phyloP scores from a whole-genome alignment of 208 protist genomes.

The Leishmania mexicana region DNA sequence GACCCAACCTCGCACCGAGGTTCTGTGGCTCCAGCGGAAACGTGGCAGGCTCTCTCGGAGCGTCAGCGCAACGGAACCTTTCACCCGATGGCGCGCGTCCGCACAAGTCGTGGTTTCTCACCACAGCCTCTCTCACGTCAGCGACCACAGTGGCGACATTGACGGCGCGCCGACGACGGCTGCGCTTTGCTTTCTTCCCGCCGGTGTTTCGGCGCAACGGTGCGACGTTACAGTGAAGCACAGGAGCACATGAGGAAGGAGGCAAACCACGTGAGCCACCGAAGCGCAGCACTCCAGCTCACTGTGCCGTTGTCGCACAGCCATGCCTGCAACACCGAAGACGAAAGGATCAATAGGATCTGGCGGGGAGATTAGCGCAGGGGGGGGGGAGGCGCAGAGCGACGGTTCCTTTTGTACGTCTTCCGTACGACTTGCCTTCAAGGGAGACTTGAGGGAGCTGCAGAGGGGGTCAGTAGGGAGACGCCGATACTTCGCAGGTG shows the following conservation, averaged over 20 bases:
- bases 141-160: neutral
- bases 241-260: neutral
- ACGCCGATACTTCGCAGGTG: neutral
- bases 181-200: neutral
- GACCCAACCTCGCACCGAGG: neutral
- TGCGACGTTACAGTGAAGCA: neutral
- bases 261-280: neutral
- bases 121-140: neutral
- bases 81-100: neutral
- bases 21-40: conserved; percentile 3
- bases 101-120: neutral
- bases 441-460: neutral
- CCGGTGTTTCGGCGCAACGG: neutral
- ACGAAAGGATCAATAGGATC: neutral
- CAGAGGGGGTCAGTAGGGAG: neutral
- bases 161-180: neutral
- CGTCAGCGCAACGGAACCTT: conserved; percentile 14
- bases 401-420: neutral
- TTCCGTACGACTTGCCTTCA: neutral
- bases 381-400: neutral
- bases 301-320: neutral
- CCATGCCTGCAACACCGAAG: neutral
- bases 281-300: neutral
- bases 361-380: neutral
- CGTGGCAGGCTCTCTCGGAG: conserved; percentile 24